Evolutionary conservation across 129 eudicot species (phyloP), one percentile per base, ranked within the genome.

Genomic region (Flaveria trinervia): DNA sequence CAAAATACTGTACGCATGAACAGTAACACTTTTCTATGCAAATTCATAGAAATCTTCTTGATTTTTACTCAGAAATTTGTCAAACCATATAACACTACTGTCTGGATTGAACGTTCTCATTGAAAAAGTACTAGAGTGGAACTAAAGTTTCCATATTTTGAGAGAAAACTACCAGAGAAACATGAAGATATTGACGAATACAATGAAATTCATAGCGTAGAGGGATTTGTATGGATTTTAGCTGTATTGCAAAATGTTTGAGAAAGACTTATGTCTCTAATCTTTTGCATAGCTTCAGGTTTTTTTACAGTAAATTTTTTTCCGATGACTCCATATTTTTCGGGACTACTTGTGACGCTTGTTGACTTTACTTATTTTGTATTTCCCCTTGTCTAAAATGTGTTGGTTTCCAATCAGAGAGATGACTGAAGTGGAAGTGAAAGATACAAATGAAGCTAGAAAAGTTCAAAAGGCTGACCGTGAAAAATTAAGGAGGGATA

Each of bases 401-500:
- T 65, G 25, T 44, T 75, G 70, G 61, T 16, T 26, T 78, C 52
- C 65, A 57, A 56, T 26, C 80, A 88, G 89, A 55, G 84, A 73
- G 60, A 78, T 64, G 71, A 62, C 16, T 66, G 92, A 85, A 68
- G 72, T 68, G 75, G 87, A 80, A 74, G 81, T 26, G 20, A 78
- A 85, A 33, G 89, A 88, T 56, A 65, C 87, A 6, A 59, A 44
- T 45, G 77, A 80, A 75, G 84, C 85, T 15, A 80, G 89, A 68
- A 85, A 85, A 82, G 81, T 85, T 79, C 91, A 78, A 71, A 88
- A 85, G 83, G 87, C 89, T 2, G 89, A 80, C 74, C 89, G 88
- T 45, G 92, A 88, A 79, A 88, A 88, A 45, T 26, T 81, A 71
- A 83, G 92, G 77, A 83, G 92, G 77, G 92, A 88, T 74, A 82